Evolutionary conservation across 768 basidiomycete genomes (phyloP), one percentile per base, ranked within the genome.

Genomic region (Amyloporia xantha): DNA sequence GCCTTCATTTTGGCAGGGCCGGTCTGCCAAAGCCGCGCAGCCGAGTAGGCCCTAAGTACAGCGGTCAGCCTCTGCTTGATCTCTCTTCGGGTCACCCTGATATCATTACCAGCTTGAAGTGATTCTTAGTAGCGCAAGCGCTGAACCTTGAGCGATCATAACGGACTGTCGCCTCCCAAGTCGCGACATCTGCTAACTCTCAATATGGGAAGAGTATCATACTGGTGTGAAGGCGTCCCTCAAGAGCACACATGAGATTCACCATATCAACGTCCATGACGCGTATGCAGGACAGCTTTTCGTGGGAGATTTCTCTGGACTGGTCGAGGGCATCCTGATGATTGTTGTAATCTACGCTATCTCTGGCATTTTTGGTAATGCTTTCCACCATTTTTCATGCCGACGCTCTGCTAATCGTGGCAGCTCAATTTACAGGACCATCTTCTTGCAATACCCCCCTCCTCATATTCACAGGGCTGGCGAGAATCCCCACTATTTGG

Each of bases 91-190:
- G 41, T 38, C n/a, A n/a, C n/a, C n/a, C n/a, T n/a, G n/a, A n/a
- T n/a, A n/a, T n/a, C n/a, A n/a, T n/a, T 10, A 35, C 9, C 33
- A 94, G 91, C 78, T 99, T 21, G 95, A 93, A 67, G 86, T 83
- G 50, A 76, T 97, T 51, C 77, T 99, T 36, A n/a, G 78, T 79
- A 5, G 72, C 82, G 6, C 81, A 86, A 24, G 94, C 95, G 0
- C 78, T 99, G 38, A 94, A 95, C 57, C 74, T 97, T 19, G 91
- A 89, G 11, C 75, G 92, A 17, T 92, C 91, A 0, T 98, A 96
- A 93, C 98, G 93, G 95, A 97, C 93, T 0, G 84, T 98, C 27
- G 79, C 86, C 0, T 86, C 86, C 1, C 90, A 94, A 62, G 74
- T 77, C 5, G 81, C 78, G 6, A 78, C 81, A 0, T 68, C 84